Evolutionary conservation across 139 green algal species (phyloP).

Genomic region (Chlamydomonas sp.): DNA sequence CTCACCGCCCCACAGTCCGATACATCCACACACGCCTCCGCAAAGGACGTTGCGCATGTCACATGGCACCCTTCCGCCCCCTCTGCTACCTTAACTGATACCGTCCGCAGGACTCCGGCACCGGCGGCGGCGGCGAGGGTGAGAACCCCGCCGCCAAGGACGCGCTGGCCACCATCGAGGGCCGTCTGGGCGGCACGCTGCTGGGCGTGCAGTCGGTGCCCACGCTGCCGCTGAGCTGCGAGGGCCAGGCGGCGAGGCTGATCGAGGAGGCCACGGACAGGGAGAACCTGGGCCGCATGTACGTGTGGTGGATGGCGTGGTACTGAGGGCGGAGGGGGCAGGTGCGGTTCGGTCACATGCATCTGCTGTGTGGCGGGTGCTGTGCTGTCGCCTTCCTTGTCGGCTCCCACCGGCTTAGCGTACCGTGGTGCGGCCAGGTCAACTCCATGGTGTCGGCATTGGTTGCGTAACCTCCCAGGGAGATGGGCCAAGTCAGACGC

Average conservation of each 20-base stretch:
- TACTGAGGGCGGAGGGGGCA: slow-evolving; percentile 38
- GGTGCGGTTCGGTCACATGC: no score
- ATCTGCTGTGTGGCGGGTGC: no score
- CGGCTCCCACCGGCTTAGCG: no score
- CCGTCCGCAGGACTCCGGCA: no score
- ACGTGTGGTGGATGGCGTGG: slow-evolving; percentile 96
- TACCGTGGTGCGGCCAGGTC: no score
- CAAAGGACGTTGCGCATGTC: no score
- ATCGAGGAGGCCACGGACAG: slow-evolving; percentile 89
- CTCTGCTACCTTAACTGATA: no score
- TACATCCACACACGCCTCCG: slow-evolving; percentile 28
- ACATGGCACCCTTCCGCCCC: no score
- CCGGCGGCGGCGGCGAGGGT: neutral
- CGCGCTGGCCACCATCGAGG: slow-evolving; percentile 81
- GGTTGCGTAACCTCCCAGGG: no score
- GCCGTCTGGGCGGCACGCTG: slow-evolving; percentile 84
- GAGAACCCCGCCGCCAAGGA: slow-evolving; percentile 70
- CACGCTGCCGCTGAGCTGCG: slow-evolving; percentile 78
- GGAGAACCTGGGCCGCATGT: slow-evolving; percentile 92
- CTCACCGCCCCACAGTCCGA: neutral
- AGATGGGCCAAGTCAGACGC: no score
- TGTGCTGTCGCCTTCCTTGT: no score
- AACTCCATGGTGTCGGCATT: no score
- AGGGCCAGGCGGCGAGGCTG: slow-evolving; percentile 91
- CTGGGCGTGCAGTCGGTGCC: slow-evolving; percentile 88